Conservation (phyloP, 371 early-diverging fungal species). For the Neoconidiobolus thromboides region DNA sequence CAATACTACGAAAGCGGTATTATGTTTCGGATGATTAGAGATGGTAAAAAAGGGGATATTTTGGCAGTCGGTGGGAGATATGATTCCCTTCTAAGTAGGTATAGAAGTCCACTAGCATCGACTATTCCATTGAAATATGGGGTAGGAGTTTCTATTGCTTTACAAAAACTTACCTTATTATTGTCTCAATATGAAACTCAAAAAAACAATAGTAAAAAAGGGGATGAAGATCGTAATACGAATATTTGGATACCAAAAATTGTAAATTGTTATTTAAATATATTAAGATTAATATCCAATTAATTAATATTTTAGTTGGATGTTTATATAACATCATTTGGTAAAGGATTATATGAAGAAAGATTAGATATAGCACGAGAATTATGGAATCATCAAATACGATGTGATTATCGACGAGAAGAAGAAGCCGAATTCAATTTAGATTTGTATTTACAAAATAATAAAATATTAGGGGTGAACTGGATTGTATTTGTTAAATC, state of each 20-base stretch:
- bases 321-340: constrained; percentile 63
- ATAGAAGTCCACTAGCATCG: constrained; percentile 23
- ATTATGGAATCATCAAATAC: constrained; percentile 48
- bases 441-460: constrained; percentile 34
- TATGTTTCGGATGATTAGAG: constrained; percentile 48
- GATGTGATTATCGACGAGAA: constrained; percentile 54
- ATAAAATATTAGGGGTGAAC: constrained; percentile 49
- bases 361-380: constrained; percentile 48
- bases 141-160: constrained; percentile 57
- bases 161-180: constrained; percentile 49
- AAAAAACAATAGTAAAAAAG: constrained; percentile 27
- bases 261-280: too few relatives aligned
- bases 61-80: constrained; percentile 70
- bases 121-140: constrained; percentile 16
- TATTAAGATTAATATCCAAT: too few relatives aligned
- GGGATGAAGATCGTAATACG: constrained; percentile 31
- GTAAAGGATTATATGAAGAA: constrained; percentile 46
- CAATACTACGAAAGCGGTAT: constrained; percentile 49
- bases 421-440: constrained; percentile 41
- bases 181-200: constrained; percentile 45
- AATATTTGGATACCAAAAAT: constrained; percentile 32
- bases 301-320: constrained; percentile 22
- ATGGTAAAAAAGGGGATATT: constrained; percentile 48
- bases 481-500: constrained; percentile 50
- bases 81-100: constrained; percentile 40